Evolutionary conservation across 208 protist species (phyloP).

Genomic region (Borovskyia barvae): DNA sequence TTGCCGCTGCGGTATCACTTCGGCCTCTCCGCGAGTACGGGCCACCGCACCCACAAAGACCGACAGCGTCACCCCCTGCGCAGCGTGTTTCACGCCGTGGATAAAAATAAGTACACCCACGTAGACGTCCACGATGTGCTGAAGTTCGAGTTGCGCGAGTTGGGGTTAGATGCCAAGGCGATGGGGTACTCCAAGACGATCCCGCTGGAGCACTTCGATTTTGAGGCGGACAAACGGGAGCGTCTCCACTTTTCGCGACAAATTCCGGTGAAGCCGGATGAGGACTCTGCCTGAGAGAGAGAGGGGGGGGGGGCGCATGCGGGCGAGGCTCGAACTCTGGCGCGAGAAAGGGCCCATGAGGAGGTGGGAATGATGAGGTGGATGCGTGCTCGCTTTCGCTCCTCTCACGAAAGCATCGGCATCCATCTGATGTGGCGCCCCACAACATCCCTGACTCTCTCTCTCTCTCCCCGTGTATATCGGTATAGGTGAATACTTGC

Average conservation of each 20-base stretch:
- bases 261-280: constrained; percentile 53
- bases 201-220: constrained; percentile 76
- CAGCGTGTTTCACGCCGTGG: constrained; percentile 23
- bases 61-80: constrained; percentile 10
- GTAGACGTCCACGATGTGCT: constrained; percentile 78
- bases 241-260: constrained; percentile 72
- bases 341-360: too few relatives aligned
- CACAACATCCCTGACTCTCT: too few relatives aligned
- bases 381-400: too few relatives aligned
- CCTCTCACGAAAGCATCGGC: too few relatives aligned
- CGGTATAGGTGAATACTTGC: not conserved
- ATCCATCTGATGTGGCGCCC: too few relatives aligned
- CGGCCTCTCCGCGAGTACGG: constrained; percentile 74
- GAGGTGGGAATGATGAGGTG: too few relatives aligned
- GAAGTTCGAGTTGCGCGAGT: constrained; percentile 68
- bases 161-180: constrained; percentile 60
- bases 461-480: not conserved
- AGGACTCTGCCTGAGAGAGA: constrained; percentile 24
- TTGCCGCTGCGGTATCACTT: constrained; percentile 72
- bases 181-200: constrained; percentile 82
- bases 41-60: constrained; percentile 32
- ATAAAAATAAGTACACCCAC: constrained; percentile 44
- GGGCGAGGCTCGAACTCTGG: too few relatives aligned
- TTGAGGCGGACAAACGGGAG: constrained; percentile 56
- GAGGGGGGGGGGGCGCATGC: too few relatives aligned